phyloP scores from a whole-genome alignment of 1,139 yeast species.

The Saccharomyces hybrid region DNA sequence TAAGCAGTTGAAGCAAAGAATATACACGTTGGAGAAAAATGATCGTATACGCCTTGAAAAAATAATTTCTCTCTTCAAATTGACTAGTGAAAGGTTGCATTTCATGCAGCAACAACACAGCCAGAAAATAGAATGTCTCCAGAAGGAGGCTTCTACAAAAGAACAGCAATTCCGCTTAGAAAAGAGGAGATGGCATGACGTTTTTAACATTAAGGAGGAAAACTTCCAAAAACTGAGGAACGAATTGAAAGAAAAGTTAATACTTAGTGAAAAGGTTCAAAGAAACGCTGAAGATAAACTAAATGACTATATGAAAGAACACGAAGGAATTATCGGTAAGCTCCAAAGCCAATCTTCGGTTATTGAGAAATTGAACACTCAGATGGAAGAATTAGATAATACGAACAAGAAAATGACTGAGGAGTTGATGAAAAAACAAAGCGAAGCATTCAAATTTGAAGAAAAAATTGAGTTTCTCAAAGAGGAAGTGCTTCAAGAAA shows the following conservation, averaged over 20 bases:
- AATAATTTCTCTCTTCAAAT: not conserved
- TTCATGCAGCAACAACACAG: not conserved
- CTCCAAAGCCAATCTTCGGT: not conserved
- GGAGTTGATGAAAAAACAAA: not conserved
- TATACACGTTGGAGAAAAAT: not conserved
- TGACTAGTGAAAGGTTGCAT: not conserved
- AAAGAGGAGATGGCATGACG: not conserved
- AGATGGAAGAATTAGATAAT: not conserved
- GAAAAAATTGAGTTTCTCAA: not conserved
- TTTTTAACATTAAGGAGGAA: not conserved
- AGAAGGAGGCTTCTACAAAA: not conserved
- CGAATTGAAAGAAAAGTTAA: not conserved
- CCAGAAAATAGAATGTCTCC: not conserved
- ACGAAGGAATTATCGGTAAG: not conserved
- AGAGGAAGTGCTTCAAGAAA: not conserved
- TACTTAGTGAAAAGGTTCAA: not conserved
- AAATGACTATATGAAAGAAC: not conserved
- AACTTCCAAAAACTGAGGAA: slow-evolving; percentile 1
- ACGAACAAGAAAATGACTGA: not conserved
- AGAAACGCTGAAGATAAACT: not conserved
- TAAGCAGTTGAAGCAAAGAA: not conserved
- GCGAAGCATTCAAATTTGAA: not conserved
- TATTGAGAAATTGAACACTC: not conserved
- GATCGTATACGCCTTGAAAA: not conserved
- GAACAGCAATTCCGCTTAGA: not conserved